These are phyloP conservation scores for Rhodotorula sp. DNA, from an alignment of 1,284 basidiomycete genomes.

Conservation along the genomic window DNA sequence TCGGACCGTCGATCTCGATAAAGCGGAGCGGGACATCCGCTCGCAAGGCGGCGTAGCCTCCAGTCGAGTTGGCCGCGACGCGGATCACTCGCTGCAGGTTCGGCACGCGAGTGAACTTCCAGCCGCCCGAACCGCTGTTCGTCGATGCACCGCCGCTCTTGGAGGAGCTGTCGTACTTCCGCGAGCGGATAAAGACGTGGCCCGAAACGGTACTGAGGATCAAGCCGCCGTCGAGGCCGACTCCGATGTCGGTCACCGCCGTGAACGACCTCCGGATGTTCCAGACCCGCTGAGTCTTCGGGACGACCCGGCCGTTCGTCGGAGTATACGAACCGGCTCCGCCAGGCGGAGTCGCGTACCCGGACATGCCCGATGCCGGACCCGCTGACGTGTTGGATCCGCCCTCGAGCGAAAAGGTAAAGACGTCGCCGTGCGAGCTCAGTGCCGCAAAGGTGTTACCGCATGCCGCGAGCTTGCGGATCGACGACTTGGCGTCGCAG, in stretches of 20 bases:
- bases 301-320: conserved; percentile 43
- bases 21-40: conserved; percentile 65
- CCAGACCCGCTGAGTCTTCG: conserved; percentile 90
- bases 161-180: conserved; percentile 27
- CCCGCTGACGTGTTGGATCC: neutral
- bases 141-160: neutral
- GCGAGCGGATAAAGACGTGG: conserved; percentile 76
- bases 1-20: conserved; percentile 62
- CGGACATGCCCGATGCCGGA: neutral
- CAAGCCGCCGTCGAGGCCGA: conserved; percentile 82
- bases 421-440: conserved; percentile 85
- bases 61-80: conserved; percentile 83
- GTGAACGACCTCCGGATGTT: conserved; percentile 80
- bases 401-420: conserved; percentile 67
- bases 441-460: conserved; percentile 82
- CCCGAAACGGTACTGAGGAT: conserved; percentile 92
- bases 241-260: conserved; percentile 81
- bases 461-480: conserved; percentile 75
- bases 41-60: conserved; percentile 82
- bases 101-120: conserved; percentile 72
- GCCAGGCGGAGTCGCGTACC: conserved; percentile 15
- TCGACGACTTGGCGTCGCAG: conserved; percentile 64
- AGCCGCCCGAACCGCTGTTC: conserved; percentile 26
- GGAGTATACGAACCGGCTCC: neutral
- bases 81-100: conserved; percentile 78